Evolutionary conservation across 306 rosid species (phyloP), one percentile per base, ranked within the genome.

Genomic region (Cicer bijugum): DNA sequence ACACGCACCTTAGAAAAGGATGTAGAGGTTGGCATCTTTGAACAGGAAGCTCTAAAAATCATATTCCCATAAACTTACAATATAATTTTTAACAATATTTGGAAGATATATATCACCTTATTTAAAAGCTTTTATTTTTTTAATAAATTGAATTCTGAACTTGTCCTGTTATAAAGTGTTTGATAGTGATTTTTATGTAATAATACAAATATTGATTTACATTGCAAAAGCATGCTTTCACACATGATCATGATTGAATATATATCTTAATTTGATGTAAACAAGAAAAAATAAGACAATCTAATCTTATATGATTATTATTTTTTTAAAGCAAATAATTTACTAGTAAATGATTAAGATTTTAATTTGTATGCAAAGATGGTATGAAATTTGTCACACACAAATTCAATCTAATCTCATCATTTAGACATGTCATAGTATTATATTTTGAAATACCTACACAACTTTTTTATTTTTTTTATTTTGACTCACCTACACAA

Each of bases 81-180:
- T n/a, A 20, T 19, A 20, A 20, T 74, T 23, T 51, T 51, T 4
- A 19, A 72, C 38, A 12, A 1, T 42, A 40, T 9, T 12, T 51
- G 58, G 4, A 46, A 64, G 3, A 76, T 9, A 42, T 15, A 71
- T 40, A 43, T 81, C 60, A 47, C 7, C 58, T 69, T 86, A 80
- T 57, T 9, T 83, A 82, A 51, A n/a, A 72, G 6, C 69, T 86
- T 59, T 87, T 86, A 60, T 9, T 67, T 87, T 87, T 75, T 7
- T 48, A 39, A 75, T 74, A 84, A 74, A 82, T 69, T 58, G 86
- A 90, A 44, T 14, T 58, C 39, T 57, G 56, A 72, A 47, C 28
- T 66, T 80, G 85, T 82, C 88, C 71, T 71, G 70, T 79, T 79
- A 65, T 67, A 81, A 83, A 74, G 85, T 56, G 82, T 72, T 62